Evolutionary conservation across 768 basidiomycete genomes (phyloP).

Genomic region (Termitomyces sp.): DNA sequence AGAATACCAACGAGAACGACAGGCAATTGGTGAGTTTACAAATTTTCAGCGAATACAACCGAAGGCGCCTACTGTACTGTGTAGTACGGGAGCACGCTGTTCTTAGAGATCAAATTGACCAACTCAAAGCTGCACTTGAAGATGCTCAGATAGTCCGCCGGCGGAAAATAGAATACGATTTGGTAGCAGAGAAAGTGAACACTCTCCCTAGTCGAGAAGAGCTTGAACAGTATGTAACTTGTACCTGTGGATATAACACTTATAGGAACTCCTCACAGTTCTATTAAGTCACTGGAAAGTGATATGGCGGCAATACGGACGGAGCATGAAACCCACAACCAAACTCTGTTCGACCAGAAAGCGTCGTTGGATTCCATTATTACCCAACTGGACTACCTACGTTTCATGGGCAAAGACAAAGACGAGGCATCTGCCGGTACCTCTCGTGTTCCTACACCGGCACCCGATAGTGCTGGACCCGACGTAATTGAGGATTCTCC

Average conservation of each 20-base stretch:
- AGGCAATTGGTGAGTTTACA: slow-evolving; percentile 58
- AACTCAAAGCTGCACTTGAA: slow-evolving; percentile 70
- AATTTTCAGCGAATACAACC: background rate
- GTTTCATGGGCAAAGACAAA: slow-evolving; percentile 64
- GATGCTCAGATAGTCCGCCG: slow-evolving; percentile 71
- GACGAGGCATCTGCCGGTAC: slow-evolving; percentile 41
- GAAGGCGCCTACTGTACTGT: background rate
- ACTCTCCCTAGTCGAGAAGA: slow-evolving; percentile 72
- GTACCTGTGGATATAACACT: background rate
- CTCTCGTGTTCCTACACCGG: slow-evolving; percentile 46
- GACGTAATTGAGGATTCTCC: slow-evolving; percentile 13
- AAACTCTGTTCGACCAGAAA: slow-evolving; percentile 63
- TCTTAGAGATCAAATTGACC: slow-evolving; percentile 65
- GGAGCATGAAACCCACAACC: slow-evolving; percentile 71
- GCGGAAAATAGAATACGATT: slow-evolving; percentile 84
- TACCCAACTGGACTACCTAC: slow-evolving; percentile 51
- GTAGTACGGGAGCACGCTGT: slow-evolving; percentile 68
- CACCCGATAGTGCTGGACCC: slow-evolving; percentile 25
- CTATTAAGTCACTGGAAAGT: slow-evolving; percentile 64
- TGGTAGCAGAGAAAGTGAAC: slow-evolving; percentile 78
- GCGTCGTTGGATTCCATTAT: slow-evolving; percentile 62
- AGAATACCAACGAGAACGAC: slow-evolving; percentile 71
- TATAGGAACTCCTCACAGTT: slow-evolving; percentile 30
- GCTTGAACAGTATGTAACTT: slow-evolving; percentile 59
- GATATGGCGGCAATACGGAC: slow-evolving; percentile 71